A percentile compares a stretch with the other conserved stretches of the same genome.
Conservation (phyloP, 2,329 filamentous ascomycete genomes). For the Cladophialophora immunda region DNA sequence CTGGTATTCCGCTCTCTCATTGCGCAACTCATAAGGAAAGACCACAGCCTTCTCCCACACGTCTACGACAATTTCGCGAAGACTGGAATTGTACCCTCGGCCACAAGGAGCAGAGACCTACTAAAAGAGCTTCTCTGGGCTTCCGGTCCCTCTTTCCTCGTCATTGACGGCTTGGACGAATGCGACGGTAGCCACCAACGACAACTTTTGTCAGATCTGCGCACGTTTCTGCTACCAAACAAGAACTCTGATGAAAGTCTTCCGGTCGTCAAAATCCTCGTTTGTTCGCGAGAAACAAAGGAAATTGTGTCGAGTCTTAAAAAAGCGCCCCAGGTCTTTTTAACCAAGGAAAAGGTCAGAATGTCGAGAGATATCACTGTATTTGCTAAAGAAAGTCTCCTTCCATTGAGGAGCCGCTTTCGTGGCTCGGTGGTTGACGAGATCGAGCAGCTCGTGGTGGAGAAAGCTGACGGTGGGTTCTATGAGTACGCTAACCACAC, state of each 20-base stretch:
- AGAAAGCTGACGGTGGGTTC: neutral
- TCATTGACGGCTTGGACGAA: no score
- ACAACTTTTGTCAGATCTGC: neutral
- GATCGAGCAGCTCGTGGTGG: neutral
- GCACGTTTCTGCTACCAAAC: neutral
- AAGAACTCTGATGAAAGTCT: no score
- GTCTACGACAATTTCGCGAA: slow-evolving; percentile 42
- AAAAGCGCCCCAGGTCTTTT: neutral
- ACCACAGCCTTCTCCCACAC: slow-evolving; percentile 39
- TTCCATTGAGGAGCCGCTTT: neutral
- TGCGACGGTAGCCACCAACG: neutral
- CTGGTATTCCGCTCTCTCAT: slow-evolving; percentile 25
- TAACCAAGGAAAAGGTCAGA: neutral
- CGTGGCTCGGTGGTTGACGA: neutral
- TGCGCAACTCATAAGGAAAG: slow-evolving; percentile 40
- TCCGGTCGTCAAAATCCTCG: neutral
- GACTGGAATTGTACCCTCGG: slow-evolving; percentile 27
- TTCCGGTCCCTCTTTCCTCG: neutral
- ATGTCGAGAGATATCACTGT: neutral
- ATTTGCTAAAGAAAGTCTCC: neutral
- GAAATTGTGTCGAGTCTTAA: neutral
- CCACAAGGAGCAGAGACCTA: slow-evolving; percentile 37
- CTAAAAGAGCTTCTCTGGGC: slow-evolving; percentile 14
- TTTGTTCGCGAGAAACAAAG: neutral
- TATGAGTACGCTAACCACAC: neutral